Evolutionary conservation across 345 rosid species (phyloP).

Genomic region (Sonneratia caseolaris): DNA sequence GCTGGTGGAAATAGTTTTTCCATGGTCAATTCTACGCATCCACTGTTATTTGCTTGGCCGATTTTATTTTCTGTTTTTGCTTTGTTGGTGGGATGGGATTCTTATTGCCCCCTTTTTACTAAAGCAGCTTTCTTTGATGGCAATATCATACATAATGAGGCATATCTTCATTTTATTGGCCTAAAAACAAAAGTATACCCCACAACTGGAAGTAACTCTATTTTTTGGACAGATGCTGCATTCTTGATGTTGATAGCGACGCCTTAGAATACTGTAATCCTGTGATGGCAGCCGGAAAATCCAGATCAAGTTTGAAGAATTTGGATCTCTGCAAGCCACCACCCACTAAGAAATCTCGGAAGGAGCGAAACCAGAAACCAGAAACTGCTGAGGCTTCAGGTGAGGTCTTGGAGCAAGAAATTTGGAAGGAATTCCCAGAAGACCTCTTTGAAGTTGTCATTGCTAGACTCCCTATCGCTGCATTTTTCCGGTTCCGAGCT

Average conservation of each 20-base stretch:
- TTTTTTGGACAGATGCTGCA: constrained; percentile 46
- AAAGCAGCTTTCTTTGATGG: neutral
- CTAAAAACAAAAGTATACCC: neutral
- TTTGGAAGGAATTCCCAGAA: constrained; percentile 92
- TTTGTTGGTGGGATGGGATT: neutral
- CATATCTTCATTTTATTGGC: neutral
- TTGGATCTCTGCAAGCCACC: constrained; percentile 66
- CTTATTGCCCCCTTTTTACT: neutral
- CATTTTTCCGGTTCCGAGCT: constrained; percentile 78
- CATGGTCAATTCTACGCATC: neutral
- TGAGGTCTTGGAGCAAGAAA: constrained; percentile 65
- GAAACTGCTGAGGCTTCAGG: constrained; percentile 19
- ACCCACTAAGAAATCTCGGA: constrained; percentile 57
- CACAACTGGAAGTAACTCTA: neutral
- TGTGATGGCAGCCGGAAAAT: constrained; percentile 70
- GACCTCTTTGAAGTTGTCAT: constrained; percentile 88
- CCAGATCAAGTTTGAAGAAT: constrained; percentile 43
- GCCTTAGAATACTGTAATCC: constrained; percentile 58
- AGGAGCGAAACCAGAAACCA: constrained; percentile 55
- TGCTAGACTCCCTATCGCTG: constrained; percentile 77
- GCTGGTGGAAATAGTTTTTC: neutral
- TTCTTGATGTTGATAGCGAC: constrained; percentile 47
- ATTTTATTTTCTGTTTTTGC: neutral
- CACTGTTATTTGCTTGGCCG: neutral
- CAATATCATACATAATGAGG: neutral